These are phyloP conservation scores for Oryza meyeriana DNA, from an alignment of 176 grass and related monocot species.

Conservation along the genomic window DNA sequence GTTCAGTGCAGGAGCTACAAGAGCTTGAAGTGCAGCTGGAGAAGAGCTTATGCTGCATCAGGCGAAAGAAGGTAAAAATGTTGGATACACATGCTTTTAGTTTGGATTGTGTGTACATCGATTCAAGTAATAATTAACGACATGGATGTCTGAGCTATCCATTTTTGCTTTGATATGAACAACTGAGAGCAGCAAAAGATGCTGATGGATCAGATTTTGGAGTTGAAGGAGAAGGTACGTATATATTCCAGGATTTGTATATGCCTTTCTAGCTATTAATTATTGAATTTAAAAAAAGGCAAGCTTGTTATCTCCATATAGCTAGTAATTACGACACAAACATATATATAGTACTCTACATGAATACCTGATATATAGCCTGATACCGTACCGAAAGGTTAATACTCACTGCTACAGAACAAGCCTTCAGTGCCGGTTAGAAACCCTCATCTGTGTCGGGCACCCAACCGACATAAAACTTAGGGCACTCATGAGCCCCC, in stretches of 20 bases:
- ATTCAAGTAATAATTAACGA: neutral
- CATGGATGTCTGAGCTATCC: neutral
- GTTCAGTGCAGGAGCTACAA: slow-evolving; percentile 61
- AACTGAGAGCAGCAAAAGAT: slow-evolving; percentile 49
- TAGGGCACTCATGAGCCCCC: too few species aligned
- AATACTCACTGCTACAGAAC: too few species aligned
- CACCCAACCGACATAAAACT: too few species aligned
- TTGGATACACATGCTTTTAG: neutral
- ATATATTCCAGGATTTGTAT: neutral
- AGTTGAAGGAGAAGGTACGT: slow-evolving; percentile 71
- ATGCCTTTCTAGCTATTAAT: neutral
- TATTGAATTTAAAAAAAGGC: neutral
- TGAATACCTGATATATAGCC: too few species aligned
- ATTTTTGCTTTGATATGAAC: slow-evolving; percentile 3
- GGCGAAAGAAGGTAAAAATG: slow-evolving; percentile 58
- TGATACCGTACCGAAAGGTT: neutral
- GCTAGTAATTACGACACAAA: neutral
- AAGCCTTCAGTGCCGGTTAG: too few species aligned
- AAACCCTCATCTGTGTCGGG: too few species aligned
- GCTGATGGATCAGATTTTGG: slow-evolving; percentile 53
- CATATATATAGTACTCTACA: neutral
- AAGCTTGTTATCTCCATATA: neutral
- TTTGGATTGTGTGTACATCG: neutral
- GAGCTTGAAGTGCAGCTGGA: slow-evolving; percentile 63
- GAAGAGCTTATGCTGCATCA: slow-evolving; percentile 58